Evolutionary conservation across 2,329 filamentous ascomycete genomes (phyloP).

Genomic region (Penicillium sp.): DNA sequence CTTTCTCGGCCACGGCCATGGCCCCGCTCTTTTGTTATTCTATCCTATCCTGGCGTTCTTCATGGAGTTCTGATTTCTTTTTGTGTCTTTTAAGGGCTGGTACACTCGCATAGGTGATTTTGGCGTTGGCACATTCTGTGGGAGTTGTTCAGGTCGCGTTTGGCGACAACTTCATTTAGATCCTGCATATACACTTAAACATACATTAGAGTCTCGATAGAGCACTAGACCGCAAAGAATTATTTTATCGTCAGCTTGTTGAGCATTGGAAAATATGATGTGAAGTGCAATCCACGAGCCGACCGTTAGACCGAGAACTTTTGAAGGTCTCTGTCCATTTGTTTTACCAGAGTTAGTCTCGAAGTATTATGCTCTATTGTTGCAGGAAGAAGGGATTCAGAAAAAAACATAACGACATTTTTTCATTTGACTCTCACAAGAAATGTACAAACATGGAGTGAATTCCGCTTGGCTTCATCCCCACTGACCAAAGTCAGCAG

Average conservation of each 20-base stretch:
- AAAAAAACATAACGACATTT: background rate
- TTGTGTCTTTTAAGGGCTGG: background rate
- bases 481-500: background rate
- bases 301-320: background rate
- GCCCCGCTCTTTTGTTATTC: background rate
- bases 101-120: background rate
- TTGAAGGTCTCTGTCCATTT: too few species aligned
- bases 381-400: too few species aligned
- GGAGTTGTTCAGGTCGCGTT: background rate
- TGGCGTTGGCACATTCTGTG: slow-evolving; percentile 1
- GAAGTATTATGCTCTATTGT: too few species aligned
- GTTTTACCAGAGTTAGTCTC: too few species aligned
- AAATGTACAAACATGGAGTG: background rate
- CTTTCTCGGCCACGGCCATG: too few species aligned
- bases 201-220: background rate
- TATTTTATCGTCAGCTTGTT: too few species aligned
- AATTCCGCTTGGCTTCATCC: slow-evolving; percentile 18
- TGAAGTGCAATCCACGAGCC: background rate
- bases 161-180: background rate
- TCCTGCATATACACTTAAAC: slow-evolving; percentile 1
- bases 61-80: background rate
- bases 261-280: background rate
- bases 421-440: background rate
- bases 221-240: background rate
- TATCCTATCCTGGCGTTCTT: background rate